Evolutionary conservation across 768 basidiomycete species (phyloP).

Genomic region (Psilocybe subaeruginosa): DNA sequence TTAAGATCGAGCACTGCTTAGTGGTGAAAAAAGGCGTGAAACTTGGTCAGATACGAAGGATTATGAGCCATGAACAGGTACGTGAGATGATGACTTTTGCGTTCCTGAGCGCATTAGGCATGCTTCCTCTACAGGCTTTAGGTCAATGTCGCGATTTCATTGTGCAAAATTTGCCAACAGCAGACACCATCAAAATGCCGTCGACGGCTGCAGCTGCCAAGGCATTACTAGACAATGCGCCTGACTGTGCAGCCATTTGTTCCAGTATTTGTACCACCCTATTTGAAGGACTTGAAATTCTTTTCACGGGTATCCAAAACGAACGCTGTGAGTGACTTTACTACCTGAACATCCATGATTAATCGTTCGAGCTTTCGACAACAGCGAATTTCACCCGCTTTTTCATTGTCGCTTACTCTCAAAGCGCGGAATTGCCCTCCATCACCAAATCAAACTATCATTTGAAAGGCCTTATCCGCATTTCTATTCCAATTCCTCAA

Average conservation of each 20-base stretch:
- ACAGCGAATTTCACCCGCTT: conserved; percentile 76
- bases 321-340: conserved; percentile 40
- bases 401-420: conserved; percentile 53
- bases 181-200: conserved; percentile 53
- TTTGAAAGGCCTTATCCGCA: conserved; percentile 35
- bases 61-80: conserved; percentile 86
- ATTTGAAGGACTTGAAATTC: conserved; percentile 63
- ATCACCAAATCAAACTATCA: conserved; percentile 11
- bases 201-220: conserved; percentile 79
- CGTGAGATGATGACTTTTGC: conserved; percentile 7
- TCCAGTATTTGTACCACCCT: conserved; percentile 64
- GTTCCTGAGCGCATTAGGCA: not conserved
- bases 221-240: conserved; percentile 41
- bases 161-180: conserved; percentile 51
- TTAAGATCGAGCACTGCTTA: conserved; percentile 72
- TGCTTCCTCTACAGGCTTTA: conserved; percentile 53
- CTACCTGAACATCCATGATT: not conserved
- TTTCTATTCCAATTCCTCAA: conserved; percentile 19
- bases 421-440: conserved; percentile 24
- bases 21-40: conserved; percentile 62
- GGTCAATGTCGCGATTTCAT: conserved; percentile 79
- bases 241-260: conserved; percentile 72
- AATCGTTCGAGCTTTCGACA: not conserved
- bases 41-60: conserved; percentile 52
- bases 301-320: conserved; percentile 69